A percentile compares a stretch with the other conserved stretches of the same genome.
These are phyloP conservation scores for Apiotrichum gracile DNA, from an alignment of 1,284 basidiomycete species.

Conservation along the genomic window DNA sequence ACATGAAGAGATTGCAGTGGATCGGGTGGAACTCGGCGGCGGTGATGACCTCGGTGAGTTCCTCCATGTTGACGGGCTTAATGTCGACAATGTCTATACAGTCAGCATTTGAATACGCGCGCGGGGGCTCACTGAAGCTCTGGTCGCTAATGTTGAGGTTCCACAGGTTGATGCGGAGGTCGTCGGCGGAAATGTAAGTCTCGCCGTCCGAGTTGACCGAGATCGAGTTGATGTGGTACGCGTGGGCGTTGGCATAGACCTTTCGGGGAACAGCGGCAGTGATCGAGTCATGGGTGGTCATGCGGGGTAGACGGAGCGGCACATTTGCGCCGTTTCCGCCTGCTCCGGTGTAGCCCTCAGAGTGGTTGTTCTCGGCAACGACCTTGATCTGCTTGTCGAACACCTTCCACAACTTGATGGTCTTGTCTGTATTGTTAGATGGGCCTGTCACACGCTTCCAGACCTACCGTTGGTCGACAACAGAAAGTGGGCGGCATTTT, in stretches of 20 bases:
- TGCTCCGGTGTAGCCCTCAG: slow-evolving; percentile 57
- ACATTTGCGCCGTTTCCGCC: slow-evolving; percentile 47
- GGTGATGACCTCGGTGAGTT: slow-evolving; percentile 98
- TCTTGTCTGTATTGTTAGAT: slow-evolving; percentile 69
- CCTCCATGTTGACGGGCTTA: slow-evolving; percentile 99
- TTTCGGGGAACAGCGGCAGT: slow-evolving; percentile 97
- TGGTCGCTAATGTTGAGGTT: slow-evolving; percentile 98
- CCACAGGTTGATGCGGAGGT: slow-evolving; percentile 96
- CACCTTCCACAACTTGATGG: slow-evolving; percentile 99
- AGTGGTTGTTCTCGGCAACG: slow-evolving; percentile 93
- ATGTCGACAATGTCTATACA: slow-evolving; percentile 98
- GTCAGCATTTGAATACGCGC: neutral
- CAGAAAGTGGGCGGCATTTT: slow-evolving; percentile 95
- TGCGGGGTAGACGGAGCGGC: slow-evolving; percentile 72
- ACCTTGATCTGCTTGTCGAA: slow-evolving; percentile 97
- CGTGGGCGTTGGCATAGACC: slow-evolving; percentile 98
- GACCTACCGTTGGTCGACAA: slow-evolving; percentile 87
- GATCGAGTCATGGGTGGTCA: slow-evolving; percentile 93
- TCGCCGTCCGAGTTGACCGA: slow-evolving; percentile 99
- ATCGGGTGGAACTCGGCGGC: slow-evolving; percentile 97
- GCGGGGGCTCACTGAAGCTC: slow-evolving; percentile 79
- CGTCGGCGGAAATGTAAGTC: slow-evolving; percentile 98
- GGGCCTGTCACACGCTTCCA: slow-evolving; percentile 22
- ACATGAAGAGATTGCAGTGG: slow-evolving; percentile 99
- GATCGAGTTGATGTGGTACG: slow-evolving; percentile 99